phyloP scores from a whole-genome alignment of 768 basidiomycete species.

The Myochromella boudieri region DNA sequence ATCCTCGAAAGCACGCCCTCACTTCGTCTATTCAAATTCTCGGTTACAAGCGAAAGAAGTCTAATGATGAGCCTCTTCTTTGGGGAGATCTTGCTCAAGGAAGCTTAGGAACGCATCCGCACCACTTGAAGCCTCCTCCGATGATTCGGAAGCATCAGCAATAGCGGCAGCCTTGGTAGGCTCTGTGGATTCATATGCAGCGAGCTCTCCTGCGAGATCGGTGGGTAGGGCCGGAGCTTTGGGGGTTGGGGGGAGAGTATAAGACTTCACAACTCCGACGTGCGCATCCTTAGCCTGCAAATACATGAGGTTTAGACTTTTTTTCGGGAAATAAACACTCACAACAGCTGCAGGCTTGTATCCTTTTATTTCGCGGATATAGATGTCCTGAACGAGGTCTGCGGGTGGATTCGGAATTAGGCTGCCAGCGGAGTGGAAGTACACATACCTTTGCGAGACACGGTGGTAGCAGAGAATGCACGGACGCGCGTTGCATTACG shows the following conservation, averaged over 20 bases:
- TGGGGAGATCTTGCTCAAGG: slow-evolving; percentile 71
- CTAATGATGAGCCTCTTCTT: slow-evolving; percentile 31
- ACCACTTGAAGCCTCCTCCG: slow-evolving; percentile 47
- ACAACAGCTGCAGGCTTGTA: slow-evolving; percentile 82
- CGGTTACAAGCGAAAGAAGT: slow-evolving; percentile 11
- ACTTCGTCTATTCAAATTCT: slow-evolving; percentile 15
- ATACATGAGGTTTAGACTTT: not conserved
- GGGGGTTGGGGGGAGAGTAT: slow-evolving; percentile 73
- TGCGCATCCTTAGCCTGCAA: slow-evolving; percentile 88
- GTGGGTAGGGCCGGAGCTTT: slow-evolving; percentile 72
- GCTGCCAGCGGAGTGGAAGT: not conserved
- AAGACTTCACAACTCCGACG: slow-evolving; percentile 82
- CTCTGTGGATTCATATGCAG: slow-evolving; percentile 82
- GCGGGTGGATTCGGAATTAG: slow-evolving; percentile 42
- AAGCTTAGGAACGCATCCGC: slow-evolving; percentile 79
- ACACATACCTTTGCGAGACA: slow-evolving; percentile 62
- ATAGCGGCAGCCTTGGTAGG: slow-evolving; percentile 50
- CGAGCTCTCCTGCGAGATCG: slow-evolving; percentile 86
- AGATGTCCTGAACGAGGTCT: slow-evolving; percentile 94
- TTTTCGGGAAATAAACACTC: slow-evolving; percentile 31
- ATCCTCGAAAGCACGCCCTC: slow-evolving; percentile 1
- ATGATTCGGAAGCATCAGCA: slow-evolving; percentile 27
- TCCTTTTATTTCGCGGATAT: slow-evolving; percentile 83
- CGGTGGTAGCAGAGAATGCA: slow-evolving; percentile 58
- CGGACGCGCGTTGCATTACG: slow-evolving; percentile 52